Evolutionary conservation across 345 rosid species (phyloP).

Genomic region (Anastatica hierochuntica): DNA sequence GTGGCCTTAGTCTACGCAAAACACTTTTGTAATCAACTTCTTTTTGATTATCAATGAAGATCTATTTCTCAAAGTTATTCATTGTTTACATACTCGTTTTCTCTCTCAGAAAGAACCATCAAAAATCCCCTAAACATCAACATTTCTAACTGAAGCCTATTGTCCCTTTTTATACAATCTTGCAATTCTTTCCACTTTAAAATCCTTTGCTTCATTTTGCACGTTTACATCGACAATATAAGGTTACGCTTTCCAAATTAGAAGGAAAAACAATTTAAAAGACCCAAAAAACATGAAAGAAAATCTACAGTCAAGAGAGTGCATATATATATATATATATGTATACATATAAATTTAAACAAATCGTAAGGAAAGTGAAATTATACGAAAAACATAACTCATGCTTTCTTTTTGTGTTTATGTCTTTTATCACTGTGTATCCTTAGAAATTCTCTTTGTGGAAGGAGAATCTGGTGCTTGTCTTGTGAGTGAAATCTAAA

Average conservation of each 20-base stretch:
- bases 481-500: conserved; percentile 62
- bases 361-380: background rate
- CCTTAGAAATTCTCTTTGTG: conserved; percentile 65
- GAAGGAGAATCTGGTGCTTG: conserved; percentile 63
- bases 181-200: too few relatives aligned
- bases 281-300: conserved; percentile 8
- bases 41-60: too few relatives aligned
- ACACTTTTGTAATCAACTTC: too few relatives aligned
- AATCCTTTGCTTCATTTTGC: too few relatives aligned
- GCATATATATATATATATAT: conserved; percentile 1
- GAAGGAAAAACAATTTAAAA: background rate
- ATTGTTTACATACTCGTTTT: too few relatives aligned
- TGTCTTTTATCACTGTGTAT: background rate
- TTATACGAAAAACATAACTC: conserved; percentile 13
- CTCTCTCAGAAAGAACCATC: too few relatives aligned
- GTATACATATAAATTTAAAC: background rate
- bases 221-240: too few relatives aligned
- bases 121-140: too few relatives aligned
- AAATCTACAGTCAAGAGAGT: conserved; percentile 19
- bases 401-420: background rate
- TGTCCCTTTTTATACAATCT: too few relatives aligned
- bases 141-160: too few relatives aligned
- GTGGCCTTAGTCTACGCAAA: too few relatives aligned
- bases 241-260: conserved; percentile 6
- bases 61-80: too few relatives aligned